Evolutionary conservation across 495 filamentous ascomycete genomes (phyloP), one percentile per base, ranked within the genome.

Genomic region (Cairneyella variabilis): DNA sequence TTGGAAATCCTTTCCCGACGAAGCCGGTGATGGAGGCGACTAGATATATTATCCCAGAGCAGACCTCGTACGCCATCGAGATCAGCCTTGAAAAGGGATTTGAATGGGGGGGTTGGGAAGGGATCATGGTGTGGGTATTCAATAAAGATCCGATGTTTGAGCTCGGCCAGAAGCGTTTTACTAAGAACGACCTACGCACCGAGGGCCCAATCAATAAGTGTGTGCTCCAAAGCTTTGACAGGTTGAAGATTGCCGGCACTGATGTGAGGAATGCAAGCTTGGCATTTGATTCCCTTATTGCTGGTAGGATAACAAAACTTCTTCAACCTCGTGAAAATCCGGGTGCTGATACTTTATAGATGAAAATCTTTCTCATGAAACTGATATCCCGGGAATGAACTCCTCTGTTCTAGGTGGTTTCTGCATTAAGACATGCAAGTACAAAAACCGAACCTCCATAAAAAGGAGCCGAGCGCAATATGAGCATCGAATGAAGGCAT

Each of bases 11-110:
- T 14, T n/a, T 17, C 21, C 8, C 4, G 11, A 30, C 39, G 11
- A 26, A 41, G 1, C 3, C n/a, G 1, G 11, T 0, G 12, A 28
- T 9, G 16, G 23, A 26, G 10, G 14, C 22, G 21, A 32, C 21
- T 9, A 22, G 37, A 18, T 48, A 41, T 16, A 55, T 55, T 30
- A n/a, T 48, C 25, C 11, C 52, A 0, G 43, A 55, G 27, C 18
- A 41, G 8, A 48, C 44, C 20, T 9, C 8, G 3, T 55, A 48
- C 26, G 52, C 43, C n/a, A 7, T 55, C 14, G 52, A 55, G 26
- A 20, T 55, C 32, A 55, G 30, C 23, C 25, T 55, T 4, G 48
- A 48, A 26, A 48, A 55, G 17, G 52, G 52, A 28, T 55, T 48
- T 26, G 8, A 18, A 2, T 39, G 17, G 20, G 43, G 43, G 3